These are phyloP conservation scores for Nakataea oryzae DNA, from an alignment of 2,329 filamentous ascomycete species.

Conservation along the genomic window DNA sequence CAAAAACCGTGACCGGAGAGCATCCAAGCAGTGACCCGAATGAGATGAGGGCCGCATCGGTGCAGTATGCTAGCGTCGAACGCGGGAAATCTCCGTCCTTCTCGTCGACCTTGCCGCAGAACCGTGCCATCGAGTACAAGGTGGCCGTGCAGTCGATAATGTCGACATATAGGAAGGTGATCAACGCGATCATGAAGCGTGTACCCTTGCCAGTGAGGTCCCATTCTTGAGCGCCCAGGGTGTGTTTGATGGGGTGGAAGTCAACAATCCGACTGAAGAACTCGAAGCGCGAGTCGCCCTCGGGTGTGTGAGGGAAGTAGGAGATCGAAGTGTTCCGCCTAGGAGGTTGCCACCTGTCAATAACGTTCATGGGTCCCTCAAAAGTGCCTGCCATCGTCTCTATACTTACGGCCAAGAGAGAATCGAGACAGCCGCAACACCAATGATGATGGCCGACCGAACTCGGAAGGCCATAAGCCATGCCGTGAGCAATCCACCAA, in stretches of 20 bases:
- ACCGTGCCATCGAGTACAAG: slow-evolving; percentile 72
- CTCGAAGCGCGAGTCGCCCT: slow-evolving; percentile 55
- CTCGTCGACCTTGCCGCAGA: slow-evolving; percentile 44
- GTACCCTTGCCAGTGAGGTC: slow-evolving; percentile 41
- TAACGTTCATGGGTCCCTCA: neutral
- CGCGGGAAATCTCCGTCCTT: slow-evolving; percentile 75
- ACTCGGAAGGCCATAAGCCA: slow-evolving; percentile 71
- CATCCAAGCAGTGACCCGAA: slow-evolving; percentile 59
- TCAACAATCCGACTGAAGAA: slow-evolving; percentile 66
- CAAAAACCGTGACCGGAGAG: slow-evolving; percentile 64
- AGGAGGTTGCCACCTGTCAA: slow-evolving; percentile 16
- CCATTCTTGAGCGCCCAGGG: slow-evolving; percentile 58
- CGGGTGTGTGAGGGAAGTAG: slow-evolving; percentile 57
- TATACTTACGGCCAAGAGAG: slow-evolving; percentile 60
- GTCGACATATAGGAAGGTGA: slow-evolving; percentile 72
- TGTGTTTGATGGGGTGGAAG: slow-evolving; percentile 59
- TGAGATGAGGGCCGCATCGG: slow-evolving; percentile 61
- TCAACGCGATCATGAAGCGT: slow-evolving; percentile 60
- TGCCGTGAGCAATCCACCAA: slow-evolving; percentile 69
- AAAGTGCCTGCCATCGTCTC: neutral
- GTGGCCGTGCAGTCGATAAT: slow-evolving; percentile 72
- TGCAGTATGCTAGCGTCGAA: slow-evolving; percentile 69
- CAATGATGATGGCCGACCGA: slow-evolving; percentile 65
- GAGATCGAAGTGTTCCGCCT: slow-evolving; percentile 56
- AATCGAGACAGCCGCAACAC: slow-evolving; percentile 61